Conservation (phyloP, 1,284 basidiomycete species). For the Tylopilus sp. region DNA sequence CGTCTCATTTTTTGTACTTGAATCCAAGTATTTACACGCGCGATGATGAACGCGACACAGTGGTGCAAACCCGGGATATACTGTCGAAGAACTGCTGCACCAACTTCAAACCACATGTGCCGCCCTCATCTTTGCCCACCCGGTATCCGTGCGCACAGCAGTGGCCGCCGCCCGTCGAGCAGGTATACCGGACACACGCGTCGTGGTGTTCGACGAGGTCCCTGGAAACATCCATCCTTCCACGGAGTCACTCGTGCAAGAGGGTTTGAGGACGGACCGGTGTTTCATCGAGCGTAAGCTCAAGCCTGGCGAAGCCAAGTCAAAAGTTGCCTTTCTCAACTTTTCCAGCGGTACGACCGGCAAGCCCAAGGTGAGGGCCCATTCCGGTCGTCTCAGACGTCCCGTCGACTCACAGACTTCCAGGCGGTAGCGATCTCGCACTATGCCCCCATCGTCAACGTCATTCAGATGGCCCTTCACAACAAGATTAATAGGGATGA, state of each 20-base stretch:
- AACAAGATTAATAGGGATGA: conserved; percentile 42
- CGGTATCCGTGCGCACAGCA: conserved; percentile 48
- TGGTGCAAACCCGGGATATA: conserved; percentile 66
- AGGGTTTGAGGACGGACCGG: conserved; percentile 35
- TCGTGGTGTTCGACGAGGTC: conserved; percentile 49
- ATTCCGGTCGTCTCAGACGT: neutral
- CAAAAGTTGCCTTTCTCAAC: conserved; percentile 68
- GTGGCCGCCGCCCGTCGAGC: conserved; percentile 51
- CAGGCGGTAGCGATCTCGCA: conserved; percentile 67
- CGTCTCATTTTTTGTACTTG: neutral
- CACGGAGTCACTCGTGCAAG: conserved; percentile 38
- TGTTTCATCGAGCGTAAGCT: conserved; percentile 44
- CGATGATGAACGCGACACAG: conserved; percentile 16
- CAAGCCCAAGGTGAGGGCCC: conserved; percentile 49
- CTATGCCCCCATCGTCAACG: conserved; percentile 54
- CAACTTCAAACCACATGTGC: conserved; percentile 56
- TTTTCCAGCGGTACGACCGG: conserved; percentile 74
- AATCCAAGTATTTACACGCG: neutral
- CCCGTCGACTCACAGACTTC: neutral
- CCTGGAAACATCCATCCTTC: conserved; percentile 25
- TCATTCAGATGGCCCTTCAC: conserved; percentile 51
- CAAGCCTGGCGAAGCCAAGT: conserved; percentile 59
- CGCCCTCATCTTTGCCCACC: conserved; percentile 56
- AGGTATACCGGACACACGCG: conserved; percentile 47
- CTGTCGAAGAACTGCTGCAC: conserved; percentile 60